Evolutionary conservation across 352 stramenopile species (phyloP), one percentile per base, ranked within the genome.

Genomic region (Phytophthora idaei): DNA sequence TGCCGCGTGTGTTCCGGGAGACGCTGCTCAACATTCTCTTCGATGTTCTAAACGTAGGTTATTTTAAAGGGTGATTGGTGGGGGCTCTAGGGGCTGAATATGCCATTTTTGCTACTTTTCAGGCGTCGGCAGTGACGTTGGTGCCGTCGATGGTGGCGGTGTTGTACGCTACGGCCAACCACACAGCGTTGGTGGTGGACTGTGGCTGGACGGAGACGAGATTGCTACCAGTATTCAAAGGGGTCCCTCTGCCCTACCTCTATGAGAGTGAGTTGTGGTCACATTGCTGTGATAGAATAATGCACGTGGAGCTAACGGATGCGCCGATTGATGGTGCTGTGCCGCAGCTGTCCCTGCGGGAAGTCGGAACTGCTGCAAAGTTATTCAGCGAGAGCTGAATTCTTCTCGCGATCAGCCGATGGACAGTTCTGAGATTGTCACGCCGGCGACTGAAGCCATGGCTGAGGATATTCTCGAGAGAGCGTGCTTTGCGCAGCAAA

Each of bases 141-240:
- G 81, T 92, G 62, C 88, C 88, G 6, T 79, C 83, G 9, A 78
- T 87, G 47, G 31, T 93, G 42, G 71, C 74, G 15, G 81, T 84
- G 53, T 60, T 94, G 51, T 93, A 93, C 50, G 83, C 81, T 31
- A 94, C 88, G 12, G 67, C 76, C 49, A 83, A 91, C 51, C 80
- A 92, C 62, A 92, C 88, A 21, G 85, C 85, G 49, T 65, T 96
- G 29, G 73, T 96, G 29, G 69, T 96, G 4, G 88, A 96, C 63
- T 93, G 83, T 52, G 88, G 88, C 2, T 94, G 81, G 76, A 54
- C 57, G 2, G 88, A 96, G 69, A 92, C 85, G 21, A 76, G 86
- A 8, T 31, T 96, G 21, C 50, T 96, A 9, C 88, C 88, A 14
- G 77, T 96, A 11, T 94, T 86, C 57, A 93, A 96, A 59, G 86